Evolutionary conservation across 495 filamentous ascomycete genomes (phyloP), one percentile per base, ranked within the genome.

Genomic region (Hypoxylon fuscum): DNA sequence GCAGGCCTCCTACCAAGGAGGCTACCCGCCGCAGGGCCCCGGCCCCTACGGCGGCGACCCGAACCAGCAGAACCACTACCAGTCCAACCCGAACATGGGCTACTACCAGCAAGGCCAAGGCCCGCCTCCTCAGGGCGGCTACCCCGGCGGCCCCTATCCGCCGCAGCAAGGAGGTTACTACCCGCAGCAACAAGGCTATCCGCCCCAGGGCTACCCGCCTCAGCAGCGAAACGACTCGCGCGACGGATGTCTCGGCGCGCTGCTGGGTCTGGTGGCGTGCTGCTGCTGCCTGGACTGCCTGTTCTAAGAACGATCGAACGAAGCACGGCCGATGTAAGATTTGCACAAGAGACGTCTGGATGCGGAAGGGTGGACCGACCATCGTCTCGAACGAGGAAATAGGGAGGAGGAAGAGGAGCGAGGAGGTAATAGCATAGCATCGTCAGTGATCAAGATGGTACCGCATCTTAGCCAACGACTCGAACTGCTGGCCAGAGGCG

Each of bases 221-320:
- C 52, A 60, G 38, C 15, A 71, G 40, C 50, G 64, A 45, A 59
- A 58, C 32, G 59, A 63, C 27, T 41, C 44, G 12, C n/a, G 40
- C 9, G 53, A 65, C 40, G 72, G 74, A 11, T 73, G 77, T 29
- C 27, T 79, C 9, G 71, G 72, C 22, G 71, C 71, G 0, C 55
- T 79, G 38, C 40, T 79, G 1, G 77, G 74, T 0, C 62, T 65
- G 44, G 56, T 80, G 48, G 79, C 79, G 1, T 79, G 77, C 67
- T 82, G 79, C 55, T 82, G 79, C 70, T 82, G 79, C 57, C 57
- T 82, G 49, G 79, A 82, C 20, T 70, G 72, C 15, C 45, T 82
- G 29, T 80, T 80, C 50, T 81, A 77, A 49, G 35, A 32, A n/a
- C n/a, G 34, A 32, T 2, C 10, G 40, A 34, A 32, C 0, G 3